Conservation (phyloP, 2,329 filamentous ascomycete genomes). For the Acrocalymma vagum region DNA sequence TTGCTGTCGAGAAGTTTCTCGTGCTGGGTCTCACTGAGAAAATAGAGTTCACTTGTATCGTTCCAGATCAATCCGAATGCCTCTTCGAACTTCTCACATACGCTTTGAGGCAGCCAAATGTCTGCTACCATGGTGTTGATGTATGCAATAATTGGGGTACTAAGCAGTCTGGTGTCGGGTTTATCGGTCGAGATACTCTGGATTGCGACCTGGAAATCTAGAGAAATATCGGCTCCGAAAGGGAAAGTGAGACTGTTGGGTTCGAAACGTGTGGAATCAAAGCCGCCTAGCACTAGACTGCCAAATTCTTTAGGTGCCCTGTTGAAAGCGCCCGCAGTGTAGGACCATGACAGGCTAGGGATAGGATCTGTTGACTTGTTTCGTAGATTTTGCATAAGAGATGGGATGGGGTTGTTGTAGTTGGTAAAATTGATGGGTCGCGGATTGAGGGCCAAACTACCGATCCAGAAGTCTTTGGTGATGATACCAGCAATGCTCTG, state of each 20-base stretch:
- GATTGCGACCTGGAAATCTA: constrained; percentile 34
- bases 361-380: constrained; percentile 36
- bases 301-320: constrained; percentile 33
- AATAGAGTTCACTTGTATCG: constrained; percentile 41
- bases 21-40: constrained; percentile 48
- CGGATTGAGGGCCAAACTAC: constrained; percentile 47
- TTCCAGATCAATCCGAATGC: constrained; percentile 51
- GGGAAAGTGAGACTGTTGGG: constrained; percentile 33
- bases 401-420: constrained; percentile 40
- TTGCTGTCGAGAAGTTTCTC: constrained; percentile 36
- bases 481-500: constrained; percentile 49
- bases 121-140: constrained; percentile 50
- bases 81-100: constrained; percentile 43
- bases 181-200: constrained; percentile 30
- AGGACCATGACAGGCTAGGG: constrained; percentile 48
- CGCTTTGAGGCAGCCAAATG: constrained; percentile 50
- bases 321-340: constrained; percentile 51
- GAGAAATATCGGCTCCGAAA: constrained; percentile 34
- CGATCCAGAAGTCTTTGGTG: constrained; percentile 47
- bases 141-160: constrained; percentile 33
- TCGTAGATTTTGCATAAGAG: constrained; percentile 38
- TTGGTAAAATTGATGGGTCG: constrained; percentile 50
- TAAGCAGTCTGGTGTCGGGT: constrained; percentile 26
- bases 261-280: constrained; percentile 43
- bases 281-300: constrained; percentile 50